Percentiles rank a stretch among this genome's conserved stretches.
These are phyloP conservation scores for Blastocystis hominis DNA, from an alignment of 352 stramenopile species.

Conservation along the genomic window DNA sequence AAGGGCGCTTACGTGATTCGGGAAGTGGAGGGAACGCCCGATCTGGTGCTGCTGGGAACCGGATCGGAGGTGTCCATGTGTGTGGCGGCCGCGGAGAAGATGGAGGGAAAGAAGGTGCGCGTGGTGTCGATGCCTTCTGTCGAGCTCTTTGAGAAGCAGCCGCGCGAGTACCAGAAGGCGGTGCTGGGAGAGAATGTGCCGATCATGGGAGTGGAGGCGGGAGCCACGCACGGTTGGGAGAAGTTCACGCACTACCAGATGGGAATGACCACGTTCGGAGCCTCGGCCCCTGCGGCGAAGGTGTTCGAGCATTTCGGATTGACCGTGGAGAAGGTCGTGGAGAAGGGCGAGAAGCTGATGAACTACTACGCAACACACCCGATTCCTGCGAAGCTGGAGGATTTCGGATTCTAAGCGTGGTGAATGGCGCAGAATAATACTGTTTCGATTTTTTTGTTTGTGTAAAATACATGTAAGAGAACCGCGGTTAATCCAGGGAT, in stretches of 20 bases:
- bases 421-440: not conserved
- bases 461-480: not conserved
- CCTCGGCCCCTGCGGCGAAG: conserved; percentile 75
- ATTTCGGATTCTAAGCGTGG: conserved; percentile 16
- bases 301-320: conserved; percentile 87
- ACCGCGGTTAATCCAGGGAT: not conserved
- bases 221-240: conserved; percentile 69
- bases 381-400: conserved; percentile 31
- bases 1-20: conserved; percentile 78
- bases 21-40: conserved; percentile 62
- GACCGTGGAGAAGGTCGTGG: conserved; percentile 80
- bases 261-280: conserved; percentile 75
- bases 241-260: conserved; percentile 62
- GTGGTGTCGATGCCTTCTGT: conserved; percentile 92
- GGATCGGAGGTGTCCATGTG: conserved; percentile 88
- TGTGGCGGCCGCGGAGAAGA: conserved; percentile 82
- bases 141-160: conserved; percentile 90
- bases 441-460: not conserved
- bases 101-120: conserved; percentile 74
- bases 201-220: conserved; percentile 86
- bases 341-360: conserved; percentile 80
- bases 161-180: conserved; percentile 82
- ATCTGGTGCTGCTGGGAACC: conserved; percentile 72
- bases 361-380: conserved; percentile 52
- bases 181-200: conserved; percentile 86